phyloP scores from a whole-genome alignment of 192 early-diverging fungal genomes.

The Backusella parvicylindrica region DNA sequence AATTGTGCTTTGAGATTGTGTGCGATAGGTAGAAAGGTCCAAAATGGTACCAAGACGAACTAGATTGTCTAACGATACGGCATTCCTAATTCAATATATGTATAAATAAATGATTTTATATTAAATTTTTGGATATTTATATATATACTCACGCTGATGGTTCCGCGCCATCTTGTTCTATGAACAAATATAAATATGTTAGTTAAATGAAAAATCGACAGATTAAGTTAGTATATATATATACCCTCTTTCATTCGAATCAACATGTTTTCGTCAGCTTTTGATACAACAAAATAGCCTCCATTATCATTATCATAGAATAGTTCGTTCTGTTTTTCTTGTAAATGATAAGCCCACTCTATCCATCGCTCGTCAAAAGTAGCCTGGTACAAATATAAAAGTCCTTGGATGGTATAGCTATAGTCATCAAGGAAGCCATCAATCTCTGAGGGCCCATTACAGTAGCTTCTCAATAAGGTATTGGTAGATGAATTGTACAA shows the following conservation, averaged over 20 bases:
- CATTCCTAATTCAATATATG: slow-evolving; percentile 30
- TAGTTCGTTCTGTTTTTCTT: slow-evolving; percentile 47
- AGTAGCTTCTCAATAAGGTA: slow-evolving; percentile 40
- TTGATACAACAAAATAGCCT: slow-evolving; percentile 46
- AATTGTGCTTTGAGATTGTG: slow-evolving; percentile 34
- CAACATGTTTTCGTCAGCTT: slow-evolving; percentile 40
- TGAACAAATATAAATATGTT: background rate
- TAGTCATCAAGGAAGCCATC: slow-evolving; percentile 62
- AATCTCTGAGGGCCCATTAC: slow-evolving; percentile 44
- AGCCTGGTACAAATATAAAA: slow-evolving; percentile 59
- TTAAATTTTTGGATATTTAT: background rate
- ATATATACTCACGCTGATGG: slow-evolving; percentile 42
- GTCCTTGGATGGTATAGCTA: slow-evolving; percentile 45
- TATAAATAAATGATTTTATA: background rate
- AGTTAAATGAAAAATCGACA: background rate
- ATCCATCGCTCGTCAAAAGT: slow-evolving; percentile 45
- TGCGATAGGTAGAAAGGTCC: slow-evolving; percentile 21
- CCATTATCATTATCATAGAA: slow-evolving; percentile 53
- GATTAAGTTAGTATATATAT: too few species aligned
- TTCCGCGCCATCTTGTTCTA: slow-evolving; percentile 66
- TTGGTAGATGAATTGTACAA: slow-evolving; percentile 41
- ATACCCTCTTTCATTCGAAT: slow-evolving; percentile 55
- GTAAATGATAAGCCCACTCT: slow-evolving; percentile 59
- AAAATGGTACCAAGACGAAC: slow-evolving; percentile 44
- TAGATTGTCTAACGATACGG: slow-evolving; percentile 52